Evolutionary conservation across 345 rosid species (phyloP).

Genomic region (Erucastrum elatum): DNA sequence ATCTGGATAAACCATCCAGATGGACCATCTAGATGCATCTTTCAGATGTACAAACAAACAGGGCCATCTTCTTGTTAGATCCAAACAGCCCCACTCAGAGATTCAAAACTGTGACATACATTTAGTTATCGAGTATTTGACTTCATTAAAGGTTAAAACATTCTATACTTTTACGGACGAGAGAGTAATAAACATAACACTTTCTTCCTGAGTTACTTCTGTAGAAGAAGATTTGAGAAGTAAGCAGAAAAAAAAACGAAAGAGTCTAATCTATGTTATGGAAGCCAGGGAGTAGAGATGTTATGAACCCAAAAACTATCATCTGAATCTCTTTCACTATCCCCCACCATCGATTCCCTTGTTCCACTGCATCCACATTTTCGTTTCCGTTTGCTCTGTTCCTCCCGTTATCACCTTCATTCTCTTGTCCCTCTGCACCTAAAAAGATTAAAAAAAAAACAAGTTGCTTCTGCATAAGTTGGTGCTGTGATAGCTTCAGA

Average conservation of each 20-base stretch:
- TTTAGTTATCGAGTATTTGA: too few species aligned
- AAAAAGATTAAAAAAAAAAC: not conserved
- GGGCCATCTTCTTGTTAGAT: too few species aligned
- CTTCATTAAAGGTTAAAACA: too few species aligned
- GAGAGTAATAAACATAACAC: too few species aligned
- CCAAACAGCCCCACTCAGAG: too few species aligned
- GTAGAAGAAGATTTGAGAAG: too few species aligned
- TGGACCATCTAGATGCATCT: too few species aligned
- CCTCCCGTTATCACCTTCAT: conserved; percentile 56
- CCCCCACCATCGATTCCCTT: conserved; percentile 90
- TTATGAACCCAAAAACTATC: conserved; percentile 93
- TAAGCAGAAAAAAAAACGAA: not conserved
- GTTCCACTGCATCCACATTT: conserved; percentile 46
- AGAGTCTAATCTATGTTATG: conserved; percentile 76
- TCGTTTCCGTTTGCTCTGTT: conserved; percentile 56
- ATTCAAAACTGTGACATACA: too few species aligned
- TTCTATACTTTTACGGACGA: too few species aligned
- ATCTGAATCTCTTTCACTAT: conserved; percentile 94
- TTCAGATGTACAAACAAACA: too few species aligned
- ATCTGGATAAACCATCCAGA: too few species aligned
- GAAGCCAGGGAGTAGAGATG: conserved; percentile 96
- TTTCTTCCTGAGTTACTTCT: too few species aligned
- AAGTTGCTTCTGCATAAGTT: not conserved
- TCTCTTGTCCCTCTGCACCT: conserved; percentile 59
- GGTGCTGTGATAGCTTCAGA: not conserved